Evolutionary conservation across 148 eudicot species (phyloP).

Genomic region (Persicaria maculosa): DNA sequence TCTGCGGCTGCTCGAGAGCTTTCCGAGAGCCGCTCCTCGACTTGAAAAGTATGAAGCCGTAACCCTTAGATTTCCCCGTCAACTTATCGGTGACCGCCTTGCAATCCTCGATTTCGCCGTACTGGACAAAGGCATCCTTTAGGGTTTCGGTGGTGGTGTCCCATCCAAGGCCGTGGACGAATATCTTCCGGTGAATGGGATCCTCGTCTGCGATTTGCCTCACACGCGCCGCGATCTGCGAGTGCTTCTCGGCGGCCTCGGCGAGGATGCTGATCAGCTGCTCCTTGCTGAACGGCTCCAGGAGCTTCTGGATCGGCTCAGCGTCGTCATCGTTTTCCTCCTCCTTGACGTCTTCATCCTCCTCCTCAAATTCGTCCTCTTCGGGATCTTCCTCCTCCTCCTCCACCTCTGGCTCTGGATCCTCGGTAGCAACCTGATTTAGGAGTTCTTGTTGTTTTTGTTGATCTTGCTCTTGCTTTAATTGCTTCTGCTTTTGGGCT

Average conservation of each 20-base stretch:
- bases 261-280: slow-evolving; percentile 53
- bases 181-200: slow-evolving; percentile 51
- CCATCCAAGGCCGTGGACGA: slow-evolving; percentile 71
- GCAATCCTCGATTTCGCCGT: slow-evolving; percentile 62
- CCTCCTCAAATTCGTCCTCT: slow-evolving; percentile 13
- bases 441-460: slow-evolving; percentile 6
- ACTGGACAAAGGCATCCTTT: slow-evolving; percentile 24
- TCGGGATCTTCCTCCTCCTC: slow-evolving; percentile 22
- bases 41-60: slow-evolving; percentile 54
- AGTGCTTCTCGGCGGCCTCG: slow-evolving; percentile 35
- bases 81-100: slow-evolving; percentile 52
- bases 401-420: slow-evolving; percentile 22
- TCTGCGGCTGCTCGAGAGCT: slow-evolving; percentile 61
- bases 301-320: slow-evolving; percentile 28
- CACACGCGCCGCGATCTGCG: slow-evolving; percentile 47
- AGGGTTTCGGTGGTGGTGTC: slow-evolving; percentile 65
- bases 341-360: slow-evolving; percentile 6
- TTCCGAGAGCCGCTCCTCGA: slow-evolving; percentile 54
- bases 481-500: slow-evolving; percentile 15
- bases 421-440: slow-evolving; percentile 9
- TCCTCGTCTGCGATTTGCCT: slow-evolving; percentile 54
- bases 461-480: slow-evolving; percentile 2
- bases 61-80: slow-evolving; percentile 62
- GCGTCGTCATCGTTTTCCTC: slow-evolving; percentile 12
- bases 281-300: slow-evolving; percentile 49